Evolutionary conservation across 805 yeast species (phyloP), one percentile per base, ranked within the genome.

Genomic region (Metschnikowia hibisci): DNA sequence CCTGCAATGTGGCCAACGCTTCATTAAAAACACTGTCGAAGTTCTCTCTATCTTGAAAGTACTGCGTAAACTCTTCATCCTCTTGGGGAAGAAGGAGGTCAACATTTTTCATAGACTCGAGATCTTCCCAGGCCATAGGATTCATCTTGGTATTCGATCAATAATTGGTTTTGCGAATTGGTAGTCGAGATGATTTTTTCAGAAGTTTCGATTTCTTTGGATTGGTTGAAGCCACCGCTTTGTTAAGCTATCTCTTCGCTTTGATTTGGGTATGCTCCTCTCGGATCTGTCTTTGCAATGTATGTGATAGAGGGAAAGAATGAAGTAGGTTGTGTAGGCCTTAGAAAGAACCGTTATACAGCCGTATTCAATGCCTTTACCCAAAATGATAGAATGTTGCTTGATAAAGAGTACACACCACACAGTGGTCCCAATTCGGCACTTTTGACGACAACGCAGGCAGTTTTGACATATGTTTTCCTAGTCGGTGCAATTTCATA

Each of bases 21-120:
- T 79, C 81, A 32, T 77, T 77, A 45, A 84, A 66, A 46, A 79
- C 60, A 48, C 72, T 74, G 56, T 78, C 84, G 28, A 79, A 66
- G 25, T 80, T 77, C 41, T 74, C 71, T 57, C 73, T 74, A 9
- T 60, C 66, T 25, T 54, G 54, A 34, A 67, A 63, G 51, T 71
- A 74, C 37, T 74, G 70, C 27, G 76, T 68, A 52, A 81, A 74
- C 45, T 76, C 77, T 41, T 80, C 82, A 43, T 74, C 76, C 14
- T 40, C 44, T 18, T 28, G 33, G 11, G 34, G 29, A 23, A 38
- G 34, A 15, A 36, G 27, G 8, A 23, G 5, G 34, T 37, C 34
- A 71, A 59, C 38, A 34, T 27, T 48, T 23, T 43, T 46, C 26
- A 45, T 34, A 25, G 48, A 35, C 32, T 60, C 52, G 34, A 57